Conservation (phyloP, 1,284 basidiomycete species). For the Ustilago hordei region DNA sequence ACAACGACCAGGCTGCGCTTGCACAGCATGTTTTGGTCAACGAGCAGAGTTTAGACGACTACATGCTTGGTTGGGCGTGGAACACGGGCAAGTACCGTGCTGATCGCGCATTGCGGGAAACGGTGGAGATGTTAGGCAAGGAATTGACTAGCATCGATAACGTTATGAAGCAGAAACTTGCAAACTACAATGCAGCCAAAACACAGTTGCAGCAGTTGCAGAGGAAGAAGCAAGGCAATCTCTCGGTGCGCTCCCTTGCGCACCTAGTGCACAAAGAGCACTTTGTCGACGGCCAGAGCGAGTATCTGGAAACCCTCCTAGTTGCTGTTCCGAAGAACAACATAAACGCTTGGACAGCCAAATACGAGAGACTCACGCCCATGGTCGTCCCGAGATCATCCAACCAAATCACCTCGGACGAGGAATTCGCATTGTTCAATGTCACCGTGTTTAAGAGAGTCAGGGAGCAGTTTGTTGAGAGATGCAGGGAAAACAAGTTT, state of each 20-base stretch:
- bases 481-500: slow-evolving; percentile 97
- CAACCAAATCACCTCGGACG: slow-evolving; percentile 79
- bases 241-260: slow-evolving; percentile 86
- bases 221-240: slow-evolving; percentile 94
- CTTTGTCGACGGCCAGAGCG: slow-evolving; percentile 82
- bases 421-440: slow-evolving; percentile 87
- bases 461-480: slow-evolving; percentile 92
- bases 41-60: slow-evolving; percentile 83
- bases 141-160: slow-evolving; percentile 70
- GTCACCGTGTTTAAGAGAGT: slow-evolving; percentile 92
- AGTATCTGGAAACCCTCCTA: slow-evolving; percentile 91
- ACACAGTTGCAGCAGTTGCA: slow-evolving; percentile 92
- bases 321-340: slow-evolving; percentile 91
- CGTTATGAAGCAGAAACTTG: slow-evolving; percentile 78
- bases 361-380: slow-evolving; percentile 86
- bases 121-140: slow-evolving; percentile 84
- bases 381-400: slow-evolving; percentile 98
- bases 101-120: slow-evolving; percentile 81
- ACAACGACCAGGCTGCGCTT: slow-evolving; percentile 86
- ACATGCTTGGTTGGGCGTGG: slow-evolving; percentile 80
- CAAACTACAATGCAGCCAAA: slow-evolving; percentile 93
- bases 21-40: slow-evolving; percentile 86
- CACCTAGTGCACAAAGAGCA: slow-evolving; percentile 88
- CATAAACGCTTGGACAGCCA: slow-evolving; percentile 86
- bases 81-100: slow-evolving; percentile 87